phyloP scores from a whole-genome alignment of 805 yeast genomes.

The Suhomyces prunicola region DNA sequence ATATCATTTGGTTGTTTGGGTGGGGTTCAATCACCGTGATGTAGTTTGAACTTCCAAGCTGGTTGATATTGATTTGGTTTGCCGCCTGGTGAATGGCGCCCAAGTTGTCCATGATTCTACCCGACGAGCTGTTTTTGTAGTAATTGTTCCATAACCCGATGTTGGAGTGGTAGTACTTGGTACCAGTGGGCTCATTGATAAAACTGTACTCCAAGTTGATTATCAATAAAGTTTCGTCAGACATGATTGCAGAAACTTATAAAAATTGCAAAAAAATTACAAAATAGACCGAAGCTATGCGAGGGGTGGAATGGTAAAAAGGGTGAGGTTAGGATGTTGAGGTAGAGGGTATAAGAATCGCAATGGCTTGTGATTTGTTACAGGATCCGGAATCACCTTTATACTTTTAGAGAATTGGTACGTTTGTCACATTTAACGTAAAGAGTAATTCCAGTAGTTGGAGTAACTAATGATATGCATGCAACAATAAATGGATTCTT shows the following conservation, averaged over 20 bases:
- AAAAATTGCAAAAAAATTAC: background rate
- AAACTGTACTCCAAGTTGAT: conserved; percentile 29
- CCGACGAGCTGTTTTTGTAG: conserved; percentile 4
- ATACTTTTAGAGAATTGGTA: background rate
- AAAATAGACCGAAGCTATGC: background rate
- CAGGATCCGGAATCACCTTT: background rate
- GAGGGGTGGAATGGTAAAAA: background rate
- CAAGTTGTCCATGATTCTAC: conserved; percentile 29
- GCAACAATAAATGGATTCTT: background rate
- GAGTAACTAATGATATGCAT: background rate
- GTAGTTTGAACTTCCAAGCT: conserved; percentile 10
- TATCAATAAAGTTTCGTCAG: conserved; percentile 14
- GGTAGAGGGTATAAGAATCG: background rate
- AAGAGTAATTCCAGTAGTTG: background rate
- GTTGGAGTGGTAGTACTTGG: conserved; percentile 24
- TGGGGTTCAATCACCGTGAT: conserved; percentile 30
- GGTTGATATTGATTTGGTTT: conserved; percentile 13
- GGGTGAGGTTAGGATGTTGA: background rate
- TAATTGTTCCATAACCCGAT: conserved; percentile 33
- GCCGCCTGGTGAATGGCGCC: conserved; percentile 14
- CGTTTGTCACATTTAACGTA: background rate
- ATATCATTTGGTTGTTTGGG: conserved; percentile 29
- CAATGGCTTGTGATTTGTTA: background rate
- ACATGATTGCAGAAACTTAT: background rate
- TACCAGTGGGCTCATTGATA: conserved; percentile 16